These are phyloP conservation scores for Mortierella sp. DNA, from an alignment of 371 early-diverging fungal species.

Conservation along the genomic window DNA sequence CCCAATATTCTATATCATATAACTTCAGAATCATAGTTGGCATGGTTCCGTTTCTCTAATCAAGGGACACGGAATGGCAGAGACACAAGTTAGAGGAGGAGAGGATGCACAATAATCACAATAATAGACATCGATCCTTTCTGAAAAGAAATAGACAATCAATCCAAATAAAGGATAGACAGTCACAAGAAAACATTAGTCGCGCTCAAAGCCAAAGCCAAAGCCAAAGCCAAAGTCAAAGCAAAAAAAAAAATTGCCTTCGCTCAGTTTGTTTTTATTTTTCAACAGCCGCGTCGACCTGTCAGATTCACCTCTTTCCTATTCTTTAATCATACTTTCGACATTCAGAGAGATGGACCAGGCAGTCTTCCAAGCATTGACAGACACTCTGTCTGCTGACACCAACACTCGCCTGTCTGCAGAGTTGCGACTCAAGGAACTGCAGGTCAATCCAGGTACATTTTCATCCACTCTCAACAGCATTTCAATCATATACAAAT, in stretches of 20 bases:
- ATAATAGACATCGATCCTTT: too few species aligned
- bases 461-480: background rate
- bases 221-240: too few species aligned
- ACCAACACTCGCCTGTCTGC: conserved; percentile 74
- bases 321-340: background rate
- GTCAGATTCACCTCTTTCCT: background rate
- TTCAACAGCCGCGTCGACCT: background rate
- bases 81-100: too few species aligned
- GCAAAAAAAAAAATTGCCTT: background rate
- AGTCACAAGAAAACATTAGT: too few species aligned
- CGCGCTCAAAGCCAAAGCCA: too few species aligned
- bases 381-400: conserved; percentile 77
- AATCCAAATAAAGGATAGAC: too few species aligned
- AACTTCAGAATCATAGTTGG: too few species aligned
- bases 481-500: background rate
- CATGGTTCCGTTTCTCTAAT: too few species aligned
- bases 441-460: conserved; percentile 72
- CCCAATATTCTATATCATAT: too few species aligned
- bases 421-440: conserved; percentile 77
- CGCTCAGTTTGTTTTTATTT: background rate
- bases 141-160: too few species aligned
- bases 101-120: too few species aligned
- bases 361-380: conserved; percentile 77
- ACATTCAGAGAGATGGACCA: conserved; percentile 70
- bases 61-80: too few species aligned